Percentiles rank a stretch among this genome's conserved stretches.
Evolutionary conservation across 805 yeast species (phyloP).

Genomic region (Sungouiella blattae): DNA sequence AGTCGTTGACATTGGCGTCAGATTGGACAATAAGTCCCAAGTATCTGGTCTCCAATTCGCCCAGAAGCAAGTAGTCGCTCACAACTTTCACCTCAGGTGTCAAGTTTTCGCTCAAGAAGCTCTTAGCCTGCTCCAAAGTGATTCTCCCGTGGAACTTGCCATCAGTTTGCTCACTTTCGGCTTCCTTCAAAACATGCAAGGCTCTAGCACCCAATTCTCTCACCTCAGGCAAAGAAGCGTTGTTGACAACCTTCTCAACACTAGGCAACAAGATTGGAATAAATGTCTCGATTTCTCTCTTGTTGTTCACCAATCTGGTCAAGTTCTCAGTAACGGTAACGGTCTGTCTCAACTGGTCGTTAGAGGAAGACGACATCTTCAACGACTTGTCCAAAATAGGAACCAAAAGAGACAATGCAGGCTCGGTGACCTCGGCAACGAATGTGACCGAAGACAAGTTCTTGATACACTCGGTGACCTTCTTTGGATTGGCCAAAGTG

Average conservation of each 20-base stretch:
- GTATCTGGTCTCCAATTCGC: constrained; percentile 41
- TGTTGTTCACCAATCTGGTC: constrained; percentile 92
- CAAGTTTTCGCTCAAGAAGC: constrained; percentile 31
- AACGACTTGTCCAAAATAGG: constrained; percentile 91
- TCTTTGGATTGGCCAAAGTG: constrained; percentile 85
- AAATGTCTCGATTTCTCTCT: constrained; percentile 82
- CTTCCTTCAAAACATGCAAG: constrained; percentile 72
- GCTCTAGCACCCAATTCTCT: constrained; percentile 92
- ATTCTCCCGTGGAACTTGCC: constrained; percentile 79
- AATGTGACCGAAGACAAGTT: constrained; percentile 90
- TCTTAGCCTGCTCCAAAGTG: constrained; percentile 48
- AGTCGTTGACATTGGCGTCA: constrained; percentile 44
- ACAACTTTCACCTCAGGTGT: constrained; percentile 15
- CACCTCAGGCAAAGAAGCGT: constrained; percentile 94
- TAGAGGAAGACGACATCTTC: constrained; percentile 82
- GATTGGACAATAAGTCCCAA: constrained; percentile 39
- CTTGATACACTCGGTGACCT: constrained; percentile 85
- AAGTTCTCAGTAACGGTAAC: constrained; percentile 94
- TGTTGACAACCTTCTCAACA: constrained; percentile 77
- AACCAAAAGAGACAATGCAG: constrained; percentile 83
- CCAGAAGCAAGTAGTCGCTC: constrained; percentile 23
- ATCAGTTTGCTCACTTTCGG: constrained; percentile 63
- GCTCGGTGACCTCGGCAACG: constrained; percentile 98
- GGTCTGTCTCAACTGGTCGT: constrained; percentile 94
- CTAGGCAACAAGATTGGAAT: constrained; percentile 91